Base-by-base conservation (phyloP, 257 asterid genomes). In the Solanum pennellii region DNA sequence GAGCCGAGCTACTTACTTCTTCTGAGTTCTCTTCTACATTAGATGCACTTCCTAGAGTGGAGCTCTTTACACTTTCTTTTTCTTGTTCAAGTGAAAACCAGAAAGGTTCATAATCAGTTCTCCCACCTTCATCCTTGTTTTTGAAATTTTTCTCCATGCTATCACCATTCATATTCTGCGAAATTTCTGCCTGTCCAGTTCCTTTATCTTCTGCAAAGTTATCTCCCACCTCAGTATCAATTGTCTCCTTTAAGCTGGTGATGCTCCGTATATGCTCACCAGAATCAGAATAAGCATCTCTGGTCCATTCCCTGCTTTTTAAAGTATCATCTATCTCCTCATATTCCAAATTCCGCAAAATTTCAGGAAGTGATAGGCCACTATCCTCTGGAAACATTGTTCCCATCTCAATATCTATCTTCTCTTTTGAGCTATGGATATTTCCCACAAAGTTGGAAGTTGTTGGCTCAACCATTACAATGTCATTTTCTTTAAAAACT, bases 391-490 rank as follows among this genome's bases (percentile, higher is more conserved):
- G 90, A 88, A 88, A 89, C 87, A 83, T 89, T 21, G 87, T 65
- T 84, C 98, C 99, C 98, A 91, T 93, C 89, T 94, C 98, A 68
- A 92, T 92, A 71, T 96, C 98, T 66, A 92, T 91, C 88, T 93
- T 94, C 85, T 92, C 98, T 90, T 92, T 93, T 9, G 94, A 90
- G 92, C 94, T 92, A 62, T 79, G 20, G 71, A 87, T 72, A 42
- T 86, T 88, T 82, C 91, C 94, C 88, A 84, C 88, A 85, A 89
- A 79, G 86, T 90, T 86, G 59, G 89, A 89, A 86, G 88, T 89
- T 31, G 83, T 68, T 45, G 87, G 88, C 87, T 94, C 96, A 90
- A 84, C 12, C 80, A 45, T 88, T 82, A 37, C 80, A 77, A 86
- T 85, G 31, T 94, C 98, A n/a, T 93, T 96, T 89, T 94, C 98